Conservation (phyloP, 208 protist species). For the Hexamita inflata region DNA sequence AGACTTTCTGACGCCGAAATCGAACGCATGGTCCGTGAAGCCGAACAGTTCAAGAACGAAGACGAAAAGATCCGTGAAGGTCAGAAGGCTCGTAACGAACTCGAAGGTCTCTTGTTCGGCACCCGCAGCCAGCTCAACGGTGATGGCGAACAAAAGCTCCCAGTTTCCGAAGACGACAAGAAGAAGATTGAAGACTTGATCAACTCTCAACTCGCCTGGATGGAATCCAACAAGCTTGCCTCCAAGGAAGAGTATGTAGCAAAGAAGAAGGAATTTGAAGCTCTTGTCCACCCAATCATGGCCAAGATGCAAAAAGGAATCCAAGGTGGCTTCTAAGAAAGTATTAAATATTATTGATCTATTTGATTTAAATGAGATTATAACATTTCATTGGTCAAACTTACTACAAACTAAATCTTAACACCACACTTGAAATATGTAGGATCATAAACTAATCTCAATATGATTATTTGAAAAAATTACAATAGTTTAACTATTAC, state of each 20-base stretch:
- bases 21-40: constrained; percentile 34
- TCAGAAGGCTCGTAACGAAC: constrained; percentile 33
- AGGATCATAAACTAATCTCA: too few relatives aligned
- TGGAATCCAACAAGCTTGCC: constrained; percentile 29
- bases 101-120: constrained; percentile 28
- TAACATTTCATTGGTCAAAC: too few relatives aligned
- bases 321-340: too few relatives aligned
- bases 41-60: constrained; percentile 22
- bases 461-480: too few relatives aligned
- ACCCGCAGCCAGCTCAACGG: constrained; percentile 1
- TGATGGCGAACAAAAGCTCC: constrained; percentile 15
- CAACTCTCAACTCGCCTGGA: constrained; percentile 31
- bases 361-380: too few relatives aligned
- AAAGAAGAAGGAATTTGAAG: neutral
- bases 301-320: too few relatives aligned
- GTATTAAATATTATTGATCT: too few relatives aligned
- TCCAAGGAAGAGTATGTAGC: constrained; percentile 22
- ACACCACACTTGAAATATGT: too few relatives aligned
- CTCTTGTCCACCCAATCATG: neutral
- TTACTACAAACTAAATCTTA: too few relatives aligned
- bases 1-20: constrained; percentile 39
- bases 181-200: constrained; percentile 4
- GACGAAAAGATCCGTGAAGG: constrained; percentile 25
- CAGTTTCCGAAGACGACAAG: constrained; percentile 27
- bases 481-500: too few relatives aligned